Conservation (phyloP, 768 basidiomycete genomes). For the Mycena olivaceomarginata region DNA sequence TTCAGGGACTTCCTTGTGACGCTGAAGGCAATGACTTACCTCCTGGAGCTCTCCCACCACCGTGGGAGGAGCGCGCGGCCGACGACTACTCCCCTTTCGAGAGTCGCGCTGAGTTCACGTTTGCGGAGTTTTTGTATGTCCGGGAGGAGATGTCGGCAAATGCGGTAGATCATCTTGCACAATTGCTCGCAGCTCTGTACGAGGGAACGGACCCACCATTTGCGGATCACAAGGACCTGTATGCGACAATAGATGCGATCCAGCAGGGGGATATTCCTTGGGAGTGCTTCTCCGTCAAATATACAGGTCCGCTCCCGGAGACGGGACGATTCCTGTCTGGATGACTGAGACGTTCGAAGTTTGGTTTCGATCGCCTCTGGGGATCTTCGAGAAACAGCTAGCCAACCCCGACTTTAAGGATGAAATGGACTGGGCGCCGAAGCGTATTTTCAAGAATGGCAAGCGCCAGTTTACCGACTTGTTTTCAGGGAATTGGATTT, state of each 20-base stretch:
- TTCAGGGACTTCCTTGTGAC: slow-evolving; percentile 41
- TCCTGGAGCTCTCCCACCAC: slow-evolving; percentile 17
- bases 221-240: slow-evolving; percentile 45
- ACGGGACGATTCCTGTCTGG: slow-evolving; percentile 46
- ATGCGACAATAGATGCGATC: slow-evolving; percentile 50
- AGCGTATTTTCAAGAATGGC: slow-evolving; percentile 41
- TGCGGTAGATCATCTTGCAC: slow-evolving; percentile 5
- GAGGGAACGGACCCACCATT: slow-evolving; percentile 43
- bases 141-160: slow-evolving; percentile 17
- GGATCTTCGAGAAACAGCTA: slow-evolving; percentile 46
- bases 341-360: slow-evolving; percentile 51
- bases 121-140: slow-evolving; percentile 34
- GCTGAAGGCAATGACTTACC: slow-evolving; percentile 29
- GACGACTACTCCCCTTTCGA: slow-evolving; percentile 28
- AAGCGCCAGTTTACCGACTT: slow-evolving; percentile 42
- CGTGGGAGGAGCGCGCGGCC: slow-evolving; percentile 27
- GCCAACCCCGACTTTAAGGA: slow-evolving; percentile 48
- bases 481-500: slow-evolving; percentile 48
- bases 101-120: slow-evolving; percentile 41
- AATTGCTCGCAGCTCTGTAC: slow-evolving; percentile 34
- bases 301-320: slow-evolving; percentile 46
- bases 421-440: slow-evolving; percentile 50
- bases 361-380: slow-evolving; percentile 50
- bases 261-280: slow-evolving; percentile 51
- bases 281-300: slow-evolving; percentile 49